phyloP scores from a whole-genome alignment of 2,329 filamentous ascomycete species.

The Nectriaceae sp. region DNA sequence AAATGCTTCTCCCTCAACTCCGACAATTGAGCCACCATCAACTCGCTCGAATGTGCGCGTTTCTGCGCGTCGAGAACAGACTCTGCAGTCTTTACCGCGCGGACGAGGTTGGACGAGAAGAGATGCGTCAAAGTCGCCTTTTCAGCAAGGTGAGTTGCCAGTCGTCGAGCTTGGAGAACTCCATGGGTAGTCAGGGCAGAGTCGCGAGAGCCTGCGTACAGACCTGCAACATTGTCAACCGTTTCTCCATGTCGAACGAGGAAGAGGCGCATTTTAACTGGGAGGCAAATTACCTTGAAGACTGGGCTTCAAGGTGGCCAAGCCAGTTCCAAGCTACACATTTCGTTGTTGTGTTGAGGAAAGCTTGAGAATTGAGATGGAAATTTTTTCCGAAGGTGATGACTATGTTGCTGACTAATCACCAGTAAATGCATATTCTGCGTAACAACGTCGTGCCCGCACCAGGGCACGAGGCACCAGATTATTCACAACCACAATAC shows the following conservation, averaged over 20 bases:
- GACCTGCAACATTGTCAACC: constrained; percentile 80
- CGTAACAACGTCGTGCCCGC: not conserved
- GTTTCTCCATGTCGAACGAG: constrained; percentile 88
- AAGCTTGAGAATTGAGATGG: constrained; percentile 7
- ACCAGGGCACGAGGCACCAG: not conserved
- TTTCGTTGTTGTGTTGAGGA: constrained; percentile 10
- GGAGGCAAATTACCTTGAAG: constrained; percentile 7
- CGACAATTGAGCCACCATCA: constrained; percentile 23
- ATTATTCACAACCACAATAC: not conserved
- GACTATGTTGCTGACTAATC: constrained; percentile 22
- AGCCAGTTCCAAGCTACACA: constrained; percentile 21
- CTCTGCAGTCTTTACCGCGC: constrained; percentile 72
- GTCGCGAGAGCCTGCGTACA: constrained; percentile 80
- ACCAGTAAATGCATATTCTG: constrained; percentile 1
- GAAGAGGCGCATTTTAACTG: constrained; percentile 53
- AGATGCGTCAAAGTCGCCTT: constrained; percentile 55
- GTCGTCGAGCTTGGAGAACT: constrained; percentile 71
- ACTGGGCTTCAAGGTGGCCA: constrained; percentile 15
- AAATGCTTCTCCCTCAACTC: constrained; percentile 75
- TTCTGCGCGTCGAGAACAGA: constrained; percentile 62
- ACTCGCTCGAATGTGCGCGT: constrained; percentile 10
- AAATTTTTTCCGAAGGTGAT: not conserved
- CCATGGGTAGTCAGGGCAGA: constrained; percentile 82
- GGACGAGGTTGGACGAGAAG: constrained; percentile 76
- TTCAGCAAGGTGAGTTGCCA: constrained; percentile 63